A percentile compares a stretch with the other conserved stretches of the same genome.
These are phyloP conservation scores for Candida hungchunana DNA, from an alignment of 805 yeast species.

Conservation along the genomic window DNA sequence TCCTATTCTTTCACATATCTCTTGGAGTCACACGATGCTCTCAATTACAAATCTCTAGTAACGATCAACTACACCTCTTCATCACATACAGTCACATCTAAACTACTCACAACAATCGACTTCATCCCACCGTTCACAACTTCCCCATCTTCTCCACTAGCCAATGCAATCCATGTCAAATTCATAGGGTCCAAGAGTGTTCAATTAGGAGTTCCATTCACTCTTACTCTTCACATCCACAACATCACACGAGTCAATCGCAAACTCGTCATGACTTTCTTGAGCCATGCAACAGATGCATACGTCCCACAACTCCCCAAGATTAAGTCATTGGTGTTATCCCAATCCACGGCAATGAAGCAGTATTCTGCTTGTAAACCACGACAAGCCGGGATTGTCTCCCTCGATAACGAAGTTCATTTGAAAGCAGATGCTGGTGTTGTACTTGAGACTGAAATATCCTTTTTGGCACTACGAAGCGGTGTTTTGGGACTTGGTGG, in stretches of 20 bases:
- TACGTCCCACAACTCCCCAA: conserved; percentile 25
- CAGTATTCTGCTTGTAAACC: conserved; percentile 36
- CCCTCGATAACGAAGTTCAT: conserved; percentile 61
- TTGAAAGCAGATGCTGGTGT: conserved; percentile 51
- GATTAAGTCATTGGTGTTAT: conserved; percentile 20
- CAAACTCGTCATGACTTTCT: conserved; percentile 46
- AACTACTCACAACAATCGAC: conserved; percentile 18
- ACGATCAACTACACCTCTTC: conserved; percentile 28
- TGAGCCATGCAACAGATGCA: conserved; percentile 18
- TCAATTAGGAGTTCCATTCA: conserved; percentile 53
- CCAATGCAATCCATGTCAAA: conserved; percentile 42
- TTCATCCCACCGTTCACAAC: conserved; percentile 8
- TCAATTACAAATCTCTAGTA: conserved; percentile 21
- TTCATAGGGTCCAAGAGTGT: conserved; percentile 61
- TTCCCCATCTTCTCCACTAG: conserved; percentile 8
- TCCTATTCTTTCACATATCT: conserved; percentile 26
- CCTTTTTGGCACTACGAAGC: conserved; percentile 54
- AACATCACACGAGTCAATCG: conserved; percentile 51
- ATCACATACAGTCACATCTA: conserved; percentile 20
- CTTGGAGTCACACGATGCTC: conserved; percentile 18
- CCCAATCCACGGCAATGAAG: conserved; percentile 26
- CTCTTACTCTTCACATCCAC: conserved; percentile 63
- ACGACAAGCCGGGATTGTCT: conserved; percentile 51
- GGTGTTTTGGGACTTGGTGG: conserved; percentile 67
- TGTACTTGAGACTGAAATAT: conserved; percentile 60